phyloP scores from a whole-genome alignment of 306 rosid species.

The Acacia melanoxylon region DNA sequence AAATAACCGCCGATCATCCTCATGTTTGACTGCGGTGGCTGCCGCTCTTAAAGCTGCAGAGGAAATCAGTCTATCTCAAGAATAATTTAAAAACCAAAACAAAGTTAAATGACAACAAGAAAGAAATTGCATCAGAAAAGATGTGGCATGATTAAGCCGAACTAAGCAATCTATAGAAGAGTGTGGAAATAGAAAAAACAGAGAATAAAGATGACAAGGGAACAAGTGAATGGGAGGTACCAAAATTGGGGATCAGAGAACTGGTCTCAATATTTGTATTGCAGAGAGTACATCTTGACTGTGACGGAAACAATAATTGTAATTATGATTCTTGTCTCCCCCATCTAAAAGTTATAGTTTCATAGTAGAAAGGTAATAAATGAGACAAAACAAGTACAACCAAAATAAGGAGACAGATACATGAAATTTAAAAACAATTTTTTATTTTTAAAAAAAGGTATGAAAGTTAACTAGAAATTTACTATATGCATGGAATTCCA shows the following conservation, averaged over 20 bases:
- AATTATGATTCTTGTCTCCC: slow-evolving; percentile 49
- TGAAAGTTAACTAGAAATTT: neutral
- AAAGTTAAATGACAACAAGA: slow-evolving; percentile 3
- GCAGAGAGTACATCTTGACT: slow-evolving; percentile 94
- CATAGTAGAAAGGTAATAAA: slow-evolving; percentile 36
- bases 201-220: slow-evolving; percentile 4
- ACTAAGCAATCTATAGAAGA: neutral
- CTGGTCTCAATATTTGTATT: slow-evolving; percentile 72
- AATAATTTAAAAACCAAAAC: neutral
- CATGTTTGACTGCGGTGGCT: slow-evolving; percentile 88
- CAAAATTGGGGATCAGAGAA: slow-evolving; percentile 81
- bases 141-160: slow-evolving; percentile 17
- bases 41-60: slow-evolving; percentile 91
- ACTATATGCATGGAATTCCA: neutral
- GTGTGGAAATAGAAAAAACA: slow-evolving; percentile 25
- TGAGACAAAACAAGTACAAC: slow-evolving; percentile 33
- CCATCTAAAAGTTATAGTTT: slow-evolving; percentile 38
- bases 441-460: neutral
- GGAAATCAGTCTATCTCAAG: slow-evolving; percentile 35
- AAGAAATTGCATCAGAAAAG: slow-evolving; percentile 19
- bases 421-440: neutral
- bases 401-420: slow-evolving; percentile 29
- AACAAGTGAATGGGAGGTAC: slow-evolving; percentile 43
- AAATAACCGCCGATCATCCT: slow-evolving; percentile 90
- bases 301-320: slow-evolving; percentile 56